Evolutionary conservation across 1,139 yeast species (phyloP).

Genomic region (Geotrichum aggregatum): DNA sequence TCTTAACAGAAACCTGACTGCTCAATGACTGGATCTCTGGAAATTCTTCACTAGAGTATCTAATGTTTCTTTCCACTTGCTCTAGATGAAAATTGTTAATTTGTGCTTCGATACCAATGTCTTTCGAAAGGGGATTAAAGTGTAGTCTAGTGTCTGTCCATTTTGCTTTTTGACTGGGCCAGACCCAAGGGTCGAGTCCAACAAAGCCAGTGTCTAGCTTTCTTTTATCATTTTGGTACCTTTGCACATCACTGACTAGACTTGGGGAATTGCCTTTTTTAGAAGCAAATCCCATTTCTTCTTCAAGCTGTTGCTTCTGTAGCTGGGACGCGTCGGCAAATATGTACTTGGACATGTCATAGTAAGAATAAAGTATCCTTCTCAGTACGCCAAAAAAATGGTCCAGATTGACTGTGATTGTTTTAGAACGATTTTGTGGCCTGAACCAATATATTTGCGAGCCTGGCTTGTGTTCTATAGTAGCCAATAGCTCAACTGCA

Average conservation of each 20-base stretch:
- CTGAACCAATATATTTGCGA: constrained; percentile 9
- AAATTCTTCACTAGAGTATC: too few species aligned
- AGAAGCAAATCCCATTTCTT: not conserved
- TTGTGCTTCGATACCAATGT: constrained; percentile 2
- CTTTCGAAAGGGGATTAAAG: constrained; percentile 11
- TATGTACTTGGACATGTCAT: constrained; percentile 25
- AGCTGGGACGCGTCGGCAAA: constrained; percentile 27
- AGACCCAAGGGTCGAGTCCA: not conserved
- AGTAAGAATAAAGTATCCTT: constrained; percentile 24
- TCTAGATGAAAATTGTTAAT: constrained; percentile 10
- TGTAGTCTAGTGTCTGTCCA: constrained; percentile 14
- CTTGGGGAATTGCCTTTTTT: not conserved
- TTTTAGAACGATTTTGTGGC: constrained; percentile 1
- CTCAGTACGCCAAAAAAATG: constrained; percentile 16
- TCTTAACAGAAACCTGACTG: too few species aligned
- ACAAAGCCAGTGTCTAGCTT: not conserved
- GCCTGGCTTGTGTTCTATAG: constrained; percentile 6
- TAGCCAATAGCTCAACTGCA: constrained; percentile 6
- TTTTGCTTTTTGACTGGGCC: not conserved
- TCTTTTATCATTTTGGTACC: not conserved
- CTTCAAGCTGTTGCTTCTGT: constrained; percentile 16
- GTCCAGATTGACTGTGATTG: constrained; percentile 6
- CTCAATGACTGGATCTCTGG: too few species aligned
- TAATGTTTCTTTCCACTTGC: constrained; percentile 1
- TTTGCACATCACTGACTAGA: not conserved